Base-by-base conservation (phyloP, 306 rosid species). In the Lathyrus aphaca region DNA sequence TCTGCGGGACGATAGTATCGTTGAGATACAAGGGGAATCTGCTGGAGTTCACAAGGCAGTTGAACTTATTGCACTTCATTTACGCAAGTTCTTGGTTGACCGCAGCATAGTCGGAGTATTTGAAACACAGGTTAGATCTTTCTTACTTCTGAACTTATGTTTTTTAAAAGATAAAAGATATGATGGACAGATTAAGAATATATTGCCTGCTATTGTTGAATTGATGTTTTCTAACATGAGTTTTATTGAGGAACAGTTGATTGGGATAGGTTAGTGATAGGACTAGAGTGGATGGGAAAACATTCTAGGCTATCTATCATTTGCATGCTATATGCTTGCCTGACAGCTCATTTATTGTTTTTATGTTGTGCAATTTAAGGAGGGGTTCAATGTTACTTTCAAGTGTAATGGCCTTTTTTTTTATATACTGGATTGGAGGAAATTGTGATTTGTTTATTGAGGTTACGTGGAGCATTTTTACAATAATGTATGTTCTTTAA, bases 21-120 rank as follows among this genome's bases (percentile, higher is more conserved):
- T 85, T 66, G 89, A 82, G 77, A 79, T 85, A 70, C 89, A 79
- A 79, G 89, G 89, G 54, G 86, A 85, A 58, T 13, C 84, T 13
- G 72, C 81, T 50, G 86, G 81, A 42, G 82, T 85, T 66, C 84
- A 82, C 72, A 85, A 82, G 75, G 79, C 81, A 1, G 89, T 85
- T 66, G 89, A 85, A 71, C 82, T 85, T 30, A 77, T 85, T 70
- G 81, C 84, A 39, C 27, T 54, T 74, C 89, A 85, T 82, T 81
- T 85, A 23, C 69, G 84, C 6, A 85, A 82, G 56, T 85, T 85
- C 82, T 70, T 85, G 82, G 89, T 85, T 43, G 89, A 85, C 72
- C 86, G 86, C 54, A 79, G 89, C 81, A 77, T 85, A 69, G 77
- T 85, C 10, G 84, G 86, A 62, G 82, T 85, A 23, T 85, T 85